A percentile compares a stretch with the other conserved stretches of the same genome.
Evolutionary conservation across 164 flowering plant genomes (phyloP).

Genomic region (Vitis amurensis): DNA sequence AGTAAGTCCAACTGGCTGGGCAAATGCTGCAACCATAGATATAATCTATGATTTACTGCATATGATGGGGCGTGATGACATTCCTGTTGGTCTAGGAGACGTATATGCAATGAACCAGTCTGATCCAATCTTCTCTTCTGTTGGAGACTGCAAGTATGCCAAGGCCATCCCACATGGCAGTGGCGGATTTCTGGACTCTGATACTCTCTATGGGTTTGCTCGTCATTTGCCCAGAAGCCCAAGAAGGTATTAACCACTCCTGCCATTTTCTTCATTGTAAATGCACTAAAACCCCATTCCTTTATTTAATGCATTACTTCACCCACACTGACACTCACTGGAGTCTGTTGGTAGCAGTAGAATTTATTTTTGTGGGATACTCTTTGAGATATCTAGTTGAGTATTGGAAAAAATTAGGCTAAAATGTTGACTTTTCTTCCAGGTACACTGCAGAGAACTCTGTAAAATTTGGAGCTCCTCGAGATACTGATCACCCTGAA

Average conservation of each 20-base stretch:
- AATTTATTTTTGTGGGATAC: no score
- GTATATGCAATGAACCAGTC: constrained; percentile 62
- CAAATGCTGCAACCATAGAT: constrained; percentile 93
- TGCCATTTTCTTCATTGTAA: no score
- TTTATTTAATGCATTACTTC: not conserved
- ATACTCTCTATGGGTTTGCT: constrained; percentile 88
- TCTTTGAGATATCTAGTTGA: not conserved
- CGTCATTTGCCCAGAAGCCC: constrained; percentile 83
- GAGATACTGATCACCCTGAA: constrained; percentile 83
- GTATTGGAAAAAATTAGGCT: not conserved
- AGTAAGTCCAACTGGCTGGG: constrained; percentile 93
- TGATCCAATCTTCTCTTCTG: constrained; percentile 44
- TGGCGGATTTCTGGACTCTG: constrained; percentile 91
- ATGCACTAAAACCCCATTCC: no score
- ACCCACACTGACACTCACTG: not conserved
- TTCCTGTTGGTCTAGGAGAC: constrained; percentile 86
- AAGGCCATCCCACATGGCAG: constrained; percentile 85
- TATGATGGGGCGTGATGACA: constrained; percentile 99
- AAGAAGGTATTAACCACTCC: constrained; percentile 53
- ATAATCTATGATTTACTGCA: constrained; percentile 83
- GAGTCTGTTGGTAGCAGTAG: no score
- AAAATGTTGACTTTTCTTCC: constrained; percentile 9
- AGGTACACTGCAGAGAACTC: constrained; percentile 91
- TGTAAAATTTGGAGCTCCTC: constrained; percentile 70
- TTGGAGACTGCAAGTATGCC: constrained; percentile 78